Evolutionary conservation across 148 eudicot species (phyloP).

Genomic region (Chenopodium berlandieri): DNA sequence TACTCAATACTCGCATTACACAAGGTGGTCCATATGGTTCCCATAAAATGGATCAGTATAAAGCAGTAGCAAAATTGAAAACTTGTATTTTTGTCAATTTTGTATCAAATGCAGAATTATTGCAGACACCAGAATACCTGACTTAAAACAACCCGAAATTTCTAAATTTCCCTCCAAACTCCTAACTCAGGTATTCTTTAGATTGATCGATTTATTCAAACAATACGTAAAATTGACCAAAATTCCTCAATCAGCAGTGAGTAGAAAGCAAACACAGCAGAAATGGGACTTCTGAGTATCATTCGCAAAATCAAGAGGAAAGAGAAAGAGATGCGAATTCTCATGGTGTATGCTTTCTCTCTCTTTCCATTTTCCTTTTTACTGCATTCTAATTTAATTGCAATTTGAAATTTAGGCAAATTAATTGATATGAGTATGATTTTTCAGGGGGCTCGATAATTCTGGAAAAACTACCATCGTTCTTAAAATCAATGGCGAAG

Average conservation of each 20-base stretch:
- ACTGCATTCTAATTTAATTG: neutral
- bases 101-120: too few species aligned
- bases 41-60: too few species aligned
- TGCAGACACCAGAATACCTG: too few species aligned
- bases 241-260: neutral
- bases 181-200: neutral
- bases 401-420: neutral
- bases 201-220: neutral
- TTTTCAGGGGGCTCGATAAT: conserved; percentile 71
- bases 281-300: conserved; percentile 92
- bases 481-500: conserved; percentile 79
- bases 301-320: conserved; percentile 88
- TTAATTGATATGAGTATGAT: neutral
- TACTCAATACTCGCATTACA: too few species aligned
- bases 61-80: too few species aligned
- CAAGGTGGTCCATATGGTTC: too few species aligned
- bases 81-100: too few species aligned
- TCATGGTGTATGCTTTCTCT: conserved; percentile 76
- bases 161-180: neutral
- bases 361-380: neutral
- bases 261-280: too few species aligned
- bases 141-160: neutral
- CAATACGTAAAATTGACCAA: neutral
- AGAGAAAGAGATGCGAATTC: conserved; percentile 96
- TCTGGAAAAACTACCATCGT: conserved; percentile 96